A percentile compares a stretch with the other conserved stretches of the same genome.
Conservation (phyloP, 116 monocot species). For the Papilionanthe hybrid region DNA sequence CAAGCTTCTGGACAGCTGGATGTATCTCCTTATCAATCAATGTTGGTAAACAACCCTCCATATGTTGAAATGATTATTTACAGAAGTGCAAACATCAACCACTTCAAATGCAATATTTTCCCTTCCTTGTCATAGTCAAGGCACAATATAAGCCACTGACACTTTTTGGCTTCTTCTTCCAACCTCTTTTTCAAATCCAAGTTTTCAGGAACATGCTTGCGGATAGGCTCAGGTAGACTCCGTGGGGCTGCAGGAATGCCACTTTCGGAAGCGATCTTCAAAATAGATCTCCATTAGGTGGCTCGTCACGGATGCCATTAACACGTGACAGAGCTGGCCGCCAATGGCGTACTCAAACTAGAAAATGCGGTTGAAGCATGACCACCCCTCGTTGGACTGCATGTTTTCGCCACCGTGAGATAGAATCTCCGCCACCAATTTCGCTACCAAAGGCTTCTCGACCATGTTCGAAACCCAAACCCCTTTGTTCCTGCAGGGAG, state of each 20-base stretch:
- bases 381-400: constrained; percentile 34
- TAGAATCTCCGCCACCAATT: constrained; percentile 56
- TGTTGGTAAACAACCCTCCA: constrained; percentile 90
- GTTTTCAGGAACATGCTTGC: constrained; percentile 84
- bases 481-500: too few species aligned
- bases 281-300: constrained; percentile 97
- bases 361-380: constrained; percentile 57
- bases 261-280: constrained; percentile 73
- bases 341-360: constrained; percentile 57
- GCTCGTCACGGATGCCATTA: constrained; percentile 60
- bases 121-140: constrained; percentile 97
- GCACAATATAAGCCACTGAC: constrained; percentile 91
- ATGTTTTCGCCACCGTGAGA: constrained; percentile 35
- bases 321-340: constrained; percentile 38
- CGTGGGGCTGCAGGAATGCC: constrained; percentile 86
- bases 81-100: constrained; percentile 71
- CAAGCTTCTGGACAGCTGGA: not conserved
- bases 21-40: constrained; percentile 66
- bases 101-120: constrained; percentile 96
- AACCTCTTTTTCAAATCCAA: constrained; percentile 72
- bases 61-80: constrained; percentile 54
- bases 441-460: constrained; percentile 74
- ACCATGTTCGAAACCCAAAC: constrained; percentile 59
- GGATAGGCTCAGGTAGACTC: constrained; percentile 80
- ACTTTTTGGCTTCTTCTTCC: constrained; percentile 86